These are phyloP conservation scores for Chlamydomonas sp. DNA, from an alignment of 139 green algal genomes.

Conservation along the genomic window DNA sequence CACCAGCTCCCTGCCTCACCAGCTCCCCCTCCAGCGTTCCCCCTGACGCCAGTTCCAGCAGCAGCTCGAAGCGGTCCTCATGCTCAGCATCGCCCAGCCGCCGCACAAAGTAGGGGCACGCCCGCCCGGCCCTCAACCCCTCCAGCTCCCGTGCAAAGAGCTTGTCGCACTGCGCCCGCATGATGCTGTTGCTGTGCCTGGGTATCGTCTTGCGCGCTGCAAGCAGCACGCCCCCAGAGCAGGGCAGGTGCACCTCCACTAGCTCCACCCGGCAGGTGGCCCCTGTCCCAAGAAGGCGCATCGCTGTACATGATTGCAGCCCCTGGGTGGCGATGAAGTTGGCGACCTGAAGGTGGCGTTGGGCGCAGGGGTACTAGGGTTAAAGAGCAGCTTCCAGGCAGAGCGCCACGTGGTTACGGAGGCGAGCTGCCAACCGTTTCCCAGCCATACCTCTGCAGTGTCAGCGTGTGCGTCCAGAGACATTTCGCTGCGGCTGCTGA, in stretches of 20 bases:
- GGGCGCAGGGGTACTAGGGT: no score
- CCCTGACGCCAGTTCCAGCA: slow-evolving; percentile 24
- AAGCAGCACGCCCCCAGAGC: not conserved
- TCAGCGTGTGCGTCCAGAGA: no score
- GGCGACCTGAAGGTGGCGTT: no score
- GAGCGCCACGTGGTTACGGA: no score
- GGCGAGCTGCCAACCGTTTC: no score
- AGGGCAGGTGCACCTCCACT: not conserved
- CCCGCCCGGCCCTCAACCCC: not conserved
- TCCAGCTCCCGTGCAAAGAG: slow-evolving; percentile 17
- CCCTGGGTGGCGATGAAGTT: no score
- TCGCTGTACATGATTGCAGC: not conserved
- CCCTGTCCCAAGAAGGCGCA: slow-evolving; percentile 9
- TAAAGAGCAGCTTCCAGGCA: no score
- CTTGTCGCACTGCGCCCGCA: slow-evolving; percentile 7
- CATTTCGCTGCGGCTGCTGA: no score
- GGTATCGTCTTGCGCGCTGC: slow-evolving; percentile 25
- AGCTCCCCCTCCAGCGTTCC: slow-evolving; percentile 11
- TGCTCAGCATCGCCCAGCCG: not conserved
- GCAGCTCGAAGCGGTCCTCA: slow-evolving; percentile 11
- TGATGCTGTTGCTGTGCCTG: not conserved
- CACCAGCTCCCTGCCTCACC: not conserved
- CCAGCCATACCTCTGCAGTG: no score
- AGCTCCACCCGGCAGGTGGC: slow-evolving; percentile 16
- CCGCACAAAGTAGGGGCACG: slow-evolving; percentile 12